Conservation (phyloP, 805 yeast genomes). For the Tanozyma kutaoensis region DNA sequence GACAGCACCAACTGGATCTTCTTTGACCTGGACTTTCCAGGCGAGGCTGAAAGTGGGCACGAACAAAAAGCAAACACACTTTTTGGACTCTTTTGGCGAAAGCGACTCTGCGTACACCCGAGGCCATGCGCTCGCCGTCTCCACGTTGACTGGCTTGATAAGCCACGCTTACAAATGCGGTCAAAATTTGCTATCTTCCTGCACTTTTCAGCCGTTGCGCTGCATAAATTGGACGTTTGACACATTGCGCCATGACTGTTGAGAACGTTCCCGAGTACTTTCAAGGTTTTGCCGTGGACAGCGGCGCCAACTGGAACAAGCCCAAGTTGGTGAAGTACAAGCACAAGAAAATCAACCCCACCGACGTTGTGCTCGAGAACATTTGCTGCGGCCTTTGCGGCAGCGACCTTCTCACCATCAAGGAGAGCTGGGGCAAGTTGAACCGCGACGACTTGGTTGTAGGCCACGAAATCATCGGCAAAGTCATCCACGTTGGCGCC, state of each 20-base stretch:
- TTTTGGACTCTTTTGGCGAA: too few species aligned
- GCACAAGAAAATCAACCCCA: slow-evolving; percentile 26
- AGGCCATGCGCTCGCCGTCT: too few species aligned
- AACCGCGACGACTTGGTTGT: slow-evolving; percentile 22
- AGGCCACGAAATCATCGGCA: slow-evolving; percentile 63
- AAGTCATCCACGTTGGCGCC: slow-evolving; percentile 17
- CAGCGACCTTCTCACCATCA: slow-evolving; percentile 39
- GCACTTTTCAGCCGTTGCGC: too few species aligned
- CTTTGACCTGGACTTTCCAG: too few species aligned
- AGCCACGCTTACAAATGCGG: too few species aligned
- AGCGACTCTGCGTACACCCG: too few species aligned
- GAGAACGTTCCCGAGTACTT: slow-evolving; percentile 38
- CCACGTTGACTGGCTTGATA: too few species aligned
- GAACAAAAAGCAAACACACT: too few species aligned
- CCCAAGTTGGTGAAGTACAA: slow-evolving; percentile 37
- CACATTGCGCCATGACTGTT: slow-evolving; percentile 1
- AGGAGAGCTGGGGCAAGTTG: slow-evolving; percentile 35
- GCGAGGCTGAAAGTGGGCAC: too few species aligned
- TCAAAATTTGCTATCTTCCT: too few species aligned
- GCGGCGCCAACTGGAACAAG: slow-evolving; percentile 32
- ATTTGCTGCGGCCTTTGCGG: slow-evolving; percentile 34
- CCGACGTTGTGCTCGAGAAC: slow-evolving; percentile 14
- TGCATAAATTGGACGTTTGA: too few species aligned
- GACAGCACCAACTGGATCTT: too few species aligned
- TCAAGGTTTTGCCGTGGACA: slow-evolving; percentile 44